Conservation (phyloP, 1,284 basidiomycete genomes). For the Trichosporon sp. region DNA sequence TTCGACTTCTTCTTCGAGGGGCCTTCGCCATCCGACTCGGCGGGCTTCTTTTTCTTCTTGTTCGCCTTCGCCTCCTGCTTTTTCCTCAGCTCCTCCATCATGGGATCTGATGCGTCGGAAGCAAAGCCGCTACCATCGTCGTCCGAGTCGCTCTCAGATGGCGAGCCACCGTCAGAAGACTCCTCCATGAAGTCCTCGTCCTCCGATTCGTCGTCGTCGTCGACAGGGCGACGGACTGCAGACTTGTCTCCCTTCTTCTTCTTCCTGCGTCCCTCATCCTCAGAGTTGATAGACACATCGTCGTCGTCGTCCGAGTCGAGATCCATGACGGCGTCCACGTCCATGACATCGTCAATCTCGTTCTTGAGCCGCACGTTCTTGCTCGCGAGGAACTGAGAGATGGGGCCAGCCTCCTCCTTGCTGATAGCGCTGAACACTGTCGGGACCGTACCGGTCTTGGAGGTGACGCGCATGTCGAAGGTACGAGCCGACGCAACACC, state of each 20-base stretch:
- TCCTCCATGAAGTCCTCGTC: conserved; percentile 87
- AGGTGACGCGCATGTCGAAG: conserved; percentile 88
- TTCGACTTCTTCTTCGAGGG: conserved; percentile 37
- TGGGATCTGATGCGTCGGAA: conserved; percentile 51
- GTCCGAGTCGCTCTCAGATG: conserved; percentile 66
- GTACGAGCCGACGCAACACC: conserved; percentile 83
- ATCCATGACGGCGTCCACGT: conserved; percentile 64
- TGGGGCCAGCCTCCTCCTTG: conserved; percentile 88
- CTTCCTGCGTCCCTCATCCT: conserved; percentile 36
- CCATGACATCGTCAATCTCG: conserved; percentile 84
- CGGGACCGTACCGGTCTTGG: conserved; percentile 68
- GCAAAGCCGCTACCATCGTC: conserved; percentile 53
- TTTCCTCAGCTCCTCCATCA: conserved; percentile 61
- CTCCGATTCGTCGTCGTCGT: conserved; percentile 71
- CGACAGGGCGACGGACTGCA: conserved; percentile 50
- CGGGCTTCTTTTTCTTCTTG: conserved; percentile 43
- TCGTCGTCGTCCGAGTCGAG: conserved; percentile 69
- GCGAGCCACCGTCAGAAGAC: conserved; percentile 75
- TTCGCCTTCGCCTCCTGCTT: conserved; percentile 56
- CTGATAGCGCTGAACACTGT: conserved; percentile 88
- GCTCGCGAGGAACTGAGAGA: conserved; percentile 76
- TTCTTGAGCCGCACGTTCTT: conserved; percentile 95
- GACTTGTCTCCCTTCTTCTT: conserved; percentile 43
- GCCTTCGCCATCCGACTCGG: conserved; percentile 23
- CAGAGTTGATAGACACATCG: conserved; percentile 34